Conservation (phyloP, 176 grass and related monocot genomes). For the Zea mays region DNA sequence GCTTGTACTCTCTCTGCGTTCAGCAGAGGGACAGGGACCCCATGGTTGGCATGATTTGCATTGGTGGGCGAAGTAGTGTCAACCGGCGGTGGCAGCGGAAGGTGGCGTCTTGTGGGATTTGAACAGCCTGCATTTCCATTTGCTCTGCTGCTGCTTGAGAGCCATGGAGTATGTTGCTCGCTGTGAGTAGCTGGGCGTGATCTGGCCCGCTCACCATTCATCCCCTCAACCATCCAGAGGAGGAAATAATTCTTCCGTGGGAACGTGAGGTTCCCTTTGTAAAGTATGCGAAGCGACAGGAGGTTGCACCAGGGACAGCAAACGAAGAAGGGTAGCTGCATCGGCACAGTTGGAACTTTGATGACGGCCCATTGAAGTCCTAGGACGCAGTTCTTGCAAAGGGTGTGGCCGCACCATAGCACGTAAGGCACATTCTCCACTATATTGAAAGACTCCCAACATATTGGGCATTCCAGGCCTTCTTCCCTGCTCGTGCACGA, state of each 20-base stretch:
- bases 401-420: slow-evolving; percentile 81
- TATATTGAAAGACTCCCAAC: slow-evolving; percentile 90
- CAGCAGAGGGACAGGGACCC: slow-evolving; percentile 36
- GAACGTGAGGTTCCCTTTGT: slow-evolving; percentile 74
- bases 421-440: slow-evolving; percentile 83
- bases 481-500: slow-evolving; percentile 61
- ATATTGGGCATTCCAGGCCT: slow-evolving; percentile 87
- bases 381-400: slow-evolving; percentile 88
- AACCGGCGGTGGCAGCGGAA: not conserved
- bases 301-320: slow-evolving; percentile 81
- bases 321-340: slow-evolving; percentile 73
- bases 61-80: slow-evolving; percentile 7
- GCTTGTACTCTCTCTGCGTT: slow-evolving; percentile 60
- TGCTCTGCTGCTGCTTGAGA: slow-evolving; percentile 33
- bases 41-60: slow-evolving; percentile 28
- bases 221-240: slow-evolving; percentile 89
- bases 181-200: slow-evolving; percentile 32
- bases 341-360: slow-evolving; percentile 62
- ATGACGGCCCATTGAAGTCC: slow-evolving; percentile 74
- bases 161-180: slow-evolving; percentile 35
- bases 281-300: slow-evolving; percentile 64
- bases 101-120: slow-evolving; percentile 33
- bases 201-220: slow-evolving; percentile 61
- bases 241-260: slow-evolving; percentile 86
- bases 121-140: slow-evolving; percentile 35